Base-by-base conservation (phyloP, 345 rosid species). In the Salix arbutifolia region DNA sequence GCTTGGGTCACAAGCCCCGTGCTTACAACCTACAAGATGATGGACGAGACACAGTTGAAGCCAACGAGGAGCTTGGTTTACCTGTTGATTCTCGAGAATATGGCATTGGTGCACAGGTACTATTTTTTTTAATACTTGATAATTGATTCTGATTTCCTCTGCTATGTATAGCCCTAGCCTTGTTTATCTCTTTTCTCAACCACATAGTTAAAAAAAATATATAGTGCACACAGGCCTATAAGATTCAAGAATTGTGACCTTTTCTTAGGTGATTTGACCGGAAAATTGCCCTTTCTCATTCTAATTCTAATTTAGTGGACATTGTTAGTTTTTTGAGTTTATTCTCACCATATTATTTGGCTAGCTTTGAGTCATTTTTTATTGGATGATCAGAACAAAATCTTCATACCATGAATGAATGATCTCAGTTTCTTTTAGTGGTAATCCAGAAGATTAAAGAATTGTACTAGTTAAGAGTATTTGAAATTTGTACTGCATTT, bases 81-180 rank as follows among this genome's bases (percentile, higher is more conserved):
- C 96, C 97, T 25, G 89, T 94, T 76, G 97, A 94, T 83, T 94
- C 97, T 19, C 86, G 97, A 65, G 97, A 94, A 79, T 94, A 94
- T 73, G 97, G 98, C 66, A 88, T 94, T 65, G 98, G 96, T 46
- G 98, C 98, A 58, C 96, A 90, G 97, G 98, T 94, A 90, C 31
- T 23, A 8, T 60, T 40, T 44, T 46, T 33, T 7, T 23, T 65
- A 35, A 72, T 14, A 56, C 23, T 37, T 38, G 25, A 37, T 46
- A n/a, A 31, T 14, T n/a, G n/a, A 25, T 62, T 26, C 65, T 31
- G 62, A 21, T 52, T 71, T 50, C 62, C 23, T 52, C 44, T 52
- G 25, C 33, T n/a, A 19, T 56, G 3, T 72, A 37, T 14, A 70
- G 42, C 50, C 37, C 73, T 50, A 17, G 61, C 5, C 73, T 21